Evolutionary conservation across 2,329 filamentous ascomycete species (phyloP).

Genomic region (Xylariaceae sp.): DNA sequence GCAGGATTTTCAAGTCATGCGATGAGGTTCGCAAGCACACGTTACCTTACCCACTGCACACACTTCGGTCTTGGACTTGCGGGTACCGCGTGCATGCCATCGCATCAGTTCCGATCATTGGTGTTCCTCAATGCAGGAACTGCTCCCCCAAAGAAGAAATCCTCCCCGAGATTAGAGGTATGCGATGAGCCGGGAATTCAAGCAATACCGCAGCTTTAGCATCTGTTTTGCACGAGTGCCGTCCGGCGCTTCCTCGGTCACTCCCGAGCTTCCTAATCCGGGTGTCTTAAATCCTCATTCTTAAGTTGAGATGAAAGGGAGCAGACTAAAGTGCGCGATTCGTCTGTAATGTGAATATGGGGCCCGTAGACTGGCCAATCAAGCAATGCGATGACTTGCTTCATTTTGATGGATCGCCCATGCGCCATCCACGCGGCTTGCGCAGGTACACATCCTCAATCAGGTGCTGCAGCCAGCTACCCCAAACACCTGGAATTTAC

Average conservation of each 20-base stretch:
- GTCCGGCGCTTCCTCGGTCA: conserved; percentile 29
- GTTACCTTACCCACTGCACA: conserved; percentile 13
- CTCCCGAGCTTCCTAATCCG: conserved; percentile 28
- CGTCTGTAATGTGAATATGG: not conserved
- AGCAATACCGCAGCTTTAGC: conserved; percentile 6
- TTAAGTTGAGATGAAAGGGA: conserved; percentile 15
- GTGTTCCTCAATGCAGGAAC: not conserved
- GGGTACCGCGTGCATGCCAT: conserved; percentile 1
- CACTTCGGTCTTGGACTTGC: not conserved
- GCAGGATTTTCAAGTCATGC: conserved; percentile 14
- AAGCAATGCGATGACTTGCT: not conserved
- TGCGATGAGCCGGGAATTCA: not conserved
- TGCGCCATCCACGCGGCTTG: conserved; percentile 32
- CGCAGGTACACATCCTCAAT: conserved; percentile 39
- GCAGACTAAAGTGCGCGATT: too few relatives aligned
- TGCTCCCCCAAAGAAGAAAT: conserved; percentile 13
- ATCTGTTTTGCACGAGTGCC: conserved; percentile 12
- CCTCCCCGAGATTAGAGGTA: conserved; percentile 19
- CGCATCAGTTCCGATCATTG: not conserved
- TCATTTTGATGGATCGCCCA: conserved; percentile 13
- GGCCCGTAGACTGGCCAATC: not conserved
- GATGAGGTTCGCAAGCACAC: conserved; percentile 15
- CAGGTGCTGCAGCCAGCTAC: conserved; percentile 30
- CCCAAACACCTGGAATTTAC: conserved; percentile 15
- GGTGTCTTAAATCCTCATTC: conserved; percentile 3